These are phyloP conservation scores for Candida dendrica DNA, from an alignment of 805 yeast species.

Conservation along the genomic window DNA sequence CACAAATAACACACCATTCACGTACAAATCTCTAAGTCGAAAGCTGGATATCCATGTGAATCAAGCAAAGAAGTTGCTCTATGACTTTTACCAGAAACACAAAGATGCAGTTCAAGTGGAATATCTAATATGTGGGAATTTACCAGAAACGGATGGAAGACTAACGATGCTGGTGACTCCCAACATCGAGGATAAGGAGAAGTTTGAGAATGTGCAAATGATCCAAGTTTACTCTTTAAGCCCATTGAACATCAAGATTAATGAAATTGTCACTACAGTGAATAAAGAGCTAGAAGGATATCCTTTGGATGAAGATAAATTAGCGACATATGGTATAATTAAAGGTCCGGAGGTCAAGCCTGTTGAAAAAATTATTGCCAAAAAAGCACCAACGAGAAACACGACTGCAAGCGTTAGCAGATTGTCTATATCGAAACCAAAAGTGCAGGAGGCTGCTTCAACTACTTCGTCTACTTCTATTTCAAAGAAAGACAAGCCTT, in stretches of 20 bases:
- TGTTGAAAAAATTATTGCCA: neutral
- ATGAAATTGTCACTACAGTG: constrained; percentile 10
- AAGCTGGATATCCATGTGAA: constrained; percentile 29
- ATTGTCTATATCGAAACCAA: neutral
- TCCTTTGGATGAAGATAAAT: constrained; percentile 6
- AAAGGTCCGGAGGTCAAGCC: constrained; percentile 14
- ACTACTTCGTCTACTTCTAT: neutral
- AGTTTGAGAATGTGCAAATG: constrained; percentile 25
- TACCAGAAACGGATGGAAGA: constrained; percentile 8
- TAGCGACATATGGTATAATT: constrained; percentile 17
- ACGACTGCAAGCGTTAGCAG: neutral
- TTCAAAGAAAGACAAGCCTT: neutral
- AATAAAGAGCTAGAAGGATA: constrained; percentile 6
- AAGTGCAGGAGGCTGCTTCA: neutral
- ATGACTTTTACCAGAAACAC: constrained; percentile 30
- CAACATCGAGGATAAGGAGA: constrained; percentile 18
- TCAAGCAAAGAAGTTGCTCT: constrained; percentile 33
- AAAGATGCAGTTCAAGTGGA: constrained; percentile 30
- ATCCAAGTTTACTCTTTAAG: constrained; percentile 34
- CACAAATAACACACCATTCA: constrained; percentile 14
- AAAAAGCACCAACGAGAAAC: neutral
- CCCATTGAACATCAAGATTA: constrained; percentile 11
- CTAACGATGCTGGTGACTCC: constrained; percentile 16
- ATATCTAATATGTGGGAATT: constrained; percentile 33
- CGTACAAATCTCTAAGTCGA: constrained; percentile 36